A percentile compares a stretch with the other conserved stretches of the same genome.
Evolutionary conservation across 2,329 filamentous ascomycete genomes (phyloP).

Genomic region (Penicillium janthinellum): DNA sequence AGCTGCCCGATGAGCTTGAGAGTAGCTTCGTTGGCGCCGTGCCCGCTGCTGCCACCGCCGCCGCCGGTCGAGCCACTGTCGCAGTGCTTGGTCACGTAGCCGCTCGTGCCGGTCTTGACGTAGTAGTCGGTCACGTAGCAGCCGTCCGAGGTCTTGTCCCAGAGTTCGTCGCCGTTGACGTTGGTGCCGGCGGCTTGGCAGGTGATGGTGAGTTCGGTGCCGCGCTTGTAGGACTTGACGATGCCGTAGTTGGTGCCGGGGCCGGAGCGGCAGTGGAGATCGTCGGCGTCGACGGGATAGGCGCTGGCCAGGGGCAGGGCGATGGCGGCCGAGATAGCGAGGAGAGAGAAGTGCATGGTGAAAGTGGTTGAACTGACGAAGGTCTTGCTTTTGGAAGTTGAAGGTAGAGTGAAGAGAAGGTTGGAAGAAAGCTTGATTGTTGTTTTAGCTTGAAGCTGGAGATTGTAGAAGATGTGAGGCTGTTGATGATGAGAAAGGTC

Average conservation of each 20-base stretch:
- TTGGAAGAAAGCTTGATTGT: neutral
- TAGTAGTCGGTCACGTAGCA: constrained; percentile 27
- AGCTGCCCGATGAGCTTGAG: neutral
- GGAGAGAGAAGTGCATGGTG: constrained; percentile 1
- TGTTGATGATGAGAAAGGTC: neutral
- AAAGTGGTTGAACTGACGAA: neutral
- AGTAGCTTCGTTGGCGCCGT: constrained; percentile 17
- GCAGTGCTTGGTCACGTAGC: constrained; percentile 21
- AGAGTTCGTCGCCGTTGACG: constrained; percentile 19
- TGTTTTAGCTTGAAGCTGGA: neutral
- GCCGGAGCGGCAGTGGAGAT: constrained; percentile 23
- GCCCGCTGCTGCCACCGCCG: neutral
- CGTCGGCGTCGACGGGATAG: constrained; percentile 17
- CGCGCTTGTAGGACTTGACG: constrained; percentile 19
- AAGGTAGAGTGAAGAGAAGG: neutral
- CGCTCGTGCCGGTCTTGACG: constrained; percentile 18
- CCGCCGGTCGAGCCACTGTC: constrained; percentile 2
- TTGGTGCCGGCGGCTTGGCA: constrained; percentile 17
- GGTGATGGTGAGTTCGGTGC: constrained; percentile 13
- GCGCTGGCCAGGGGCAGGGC: constrained; percentile 6
- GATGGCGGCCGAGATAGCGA: neutral
- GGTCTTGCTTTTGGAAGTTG: neutral
- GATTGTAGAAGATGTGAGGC: neutral
- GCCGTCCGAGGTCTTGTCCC: constrained; percentile 25
- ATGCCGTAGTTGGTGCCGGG: constrained; percentile 20